Base-by-base conservation (phyloP, 2,329 filamentous ascomycete species). In the Ophiocordyceps polyrhachis-furcata region DNA sequence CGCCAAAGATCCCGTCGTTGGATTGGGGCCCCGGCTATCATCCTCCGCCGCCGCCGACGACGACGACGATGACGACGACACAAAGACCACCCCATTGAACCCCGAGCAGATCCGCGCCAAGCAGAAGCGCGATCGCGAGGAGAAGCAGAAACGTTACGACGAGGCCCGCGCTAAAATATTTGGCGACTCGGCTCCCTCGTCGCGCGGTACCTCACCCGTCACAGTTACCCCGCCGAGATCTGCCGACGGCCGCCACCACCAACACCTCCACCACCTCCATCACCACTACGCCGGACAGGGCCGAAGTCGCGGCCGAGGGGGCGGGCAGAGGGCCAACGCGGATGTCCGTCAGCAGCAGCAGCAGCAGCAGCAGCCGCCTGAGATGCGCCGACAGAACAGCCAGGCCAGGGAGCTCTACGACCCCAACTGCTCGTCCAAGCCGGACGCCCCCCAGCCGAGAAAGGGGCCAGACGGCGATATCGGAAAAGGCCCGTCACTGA, bases 101-200 rank as follows among this genome's bases (percentile, higher is more conserved):
- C 74, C 81, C 4, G 83, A 89, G 53, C 82, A 94, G 64, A 74
- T 87, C 31, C 78, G 83, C 49, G 74, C 78, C 21, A 82, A 82
- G 56, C 83, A 88, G 44, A 77, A 86, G 58, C 72, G 74, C 43
- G 85, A 93, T 53, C 74, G 79, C 11, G 87, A 93, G 56, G 87
- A 93, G 64, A 94, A 91, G 66, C 83, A 93, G 65, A 79, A 79
- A 46, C 82, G 83, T 48, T 95, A 95, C 58, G 83, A 93, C 49
- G 87, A 94, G 64, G 84, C 80, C 6, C 74, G 89, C 28, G 85
- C 89, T 53, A 82, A 87, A 58, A 80, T 95, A 45, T 89, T 95
- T 60, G 87, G 87, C 19, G 76, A 74, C 31, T 64, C 66, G 11
- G 66, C 61, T 31, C 61, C 66, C 11, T 67, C 66, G 8, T 73